Evolutionary conservation across 1,284 basidiomycete genomes (phyloP).

Genomic region (Cryptococcus sp.): DNA sequence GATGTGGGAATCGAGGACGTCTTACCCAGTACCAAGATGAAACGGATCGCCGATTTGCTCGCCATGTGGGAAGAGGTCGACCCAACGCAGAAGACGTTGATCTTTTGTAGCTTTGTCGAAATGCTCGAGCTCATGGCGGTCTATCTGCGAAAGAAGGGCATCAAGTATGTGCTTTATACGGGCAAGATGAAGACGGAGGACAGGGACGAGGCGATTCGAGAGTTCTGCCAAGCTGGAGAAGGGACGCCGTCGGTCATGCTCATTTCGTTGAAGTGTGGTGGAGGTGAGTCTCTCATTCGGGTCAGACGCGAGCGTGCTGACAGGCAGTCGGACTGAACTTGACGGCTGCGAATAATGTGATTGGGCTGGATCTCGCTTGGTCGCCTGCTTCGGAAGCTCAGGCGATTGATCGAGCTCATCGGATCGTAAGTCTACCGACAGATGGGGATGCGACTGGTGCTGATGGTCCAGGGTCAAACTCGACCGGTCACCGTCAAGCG

Average conservation of each 20-base stretch:
- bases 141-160: conserved; percentile 25
- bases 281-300: conserved; percentile 2
- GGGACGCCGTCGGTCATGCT: conserved; percentile 36
- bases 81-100: conserved; percentile 4
- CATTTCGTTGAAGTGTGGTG: conserved; percentile 44
- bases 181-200: conserved; percentile 39
- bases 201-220: conserved; percentile 32
- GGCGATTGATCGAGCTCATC: conserved; percentile 56
- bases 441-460: too few relatives aligned
- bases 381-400: conserved; percentile 41
- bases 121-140: conserved; percentile 37
- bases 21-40: conserved; percentile 39
- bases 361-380: conserved; percentile 43
- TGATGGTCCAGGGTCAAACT: conserved; percentile 60
- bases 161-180: conserved; percentile 33
- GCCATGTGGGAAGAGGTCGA: conserved; percentile 1
- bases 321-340: conserved; percentile 42
- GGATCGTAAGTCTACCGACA: conserved; percentile 57
- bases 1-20: conserved; percentile 22
- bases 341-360: conserved; percentile 36
- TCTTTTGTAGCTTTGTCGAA: conserved; percentile 25
- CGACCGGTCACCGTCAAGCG: conserved; percentile 77
- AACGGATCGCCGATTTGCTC: conserved; percentile 15
- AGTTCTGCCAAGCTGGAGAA: conserved; percentile 28
- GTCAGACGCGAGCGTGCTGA: not conserved